Evolutionary conservation across 2,329 filamentous ascomycete species (phyloP).

Genomic region (Arthrobotrys entomopaga): DNA sequence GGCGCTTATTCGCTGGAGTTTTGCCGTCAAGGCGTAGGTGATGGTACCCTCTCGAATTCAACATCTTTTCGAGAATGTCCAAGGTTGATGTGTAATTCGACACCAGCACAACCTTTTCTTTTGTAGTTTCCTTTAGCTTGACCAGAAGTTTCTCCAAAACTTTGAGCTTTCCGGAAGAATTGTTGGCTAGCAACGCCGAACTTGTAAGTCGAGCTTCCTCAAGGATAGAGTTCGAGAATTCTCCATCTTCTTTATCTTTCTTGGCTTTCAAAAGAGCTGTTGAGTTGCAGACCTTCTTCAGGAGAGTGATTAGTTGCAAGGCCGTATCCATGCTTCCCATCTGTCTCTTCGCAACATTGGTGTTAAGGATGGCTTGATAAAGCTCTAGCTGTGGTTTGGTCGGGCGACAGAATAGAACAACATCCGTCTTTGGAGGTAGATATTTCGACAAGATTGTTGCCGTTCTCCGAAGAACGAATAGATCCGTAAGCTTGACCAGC

Average conservation of each 20-base stretch:
- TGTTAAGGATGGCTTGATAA: slow-evolving; percentile 73
- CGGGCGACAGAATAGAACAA: slow-evolving; percentile 73
- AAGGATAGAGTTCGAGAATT: slow-evolving; percentile 65
- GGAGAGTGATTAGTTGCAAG: slow-evolving; percentile 75
- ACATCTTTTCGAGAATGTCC: slow-evolving; percentile 72
- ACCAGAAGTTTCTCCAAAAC: slow-evolving; percentile 74
- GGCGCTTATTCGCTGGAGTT: slow-evolving; percentile 72
- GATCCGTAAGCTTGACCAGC: slow-evolving; percentile 69
- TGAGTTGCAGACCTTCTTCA: slow-evolving; percentile 80
- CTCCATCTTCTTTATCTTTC: slow-evolving; percentile 63
- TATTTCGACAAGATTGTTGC: slow-evolving; percentile 74
- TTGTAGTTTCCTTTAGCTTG: slow-evolving; percentile 69
- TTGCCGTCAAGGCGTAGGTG: slow-evolving; percentile 77
- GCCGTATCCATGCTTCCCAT: slow-evolving; percentile 72
- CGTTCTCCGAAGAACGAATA: slow-evolving; percentile 74
- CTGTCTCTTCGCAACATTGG: slow-evolving; percentile 71
- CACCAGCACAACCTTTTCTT: slow-evolving; percentile 78
- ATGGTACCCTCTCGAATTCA: slow-evolving; percentile 70
- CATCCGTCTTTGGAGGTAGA: slow-evolving; percentile 73
- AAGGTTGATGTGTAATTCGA: slow-evolving; percentile 80
- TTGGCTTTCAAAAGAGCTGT: slow-evolving; percentile 70
- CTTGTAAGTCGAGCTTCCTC: slow-evolving; percentile 51
- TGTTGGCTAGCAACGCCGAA: slow-evolving; percentile 62
- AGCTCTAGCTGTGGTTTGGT: slow-evolving; percentile 71
- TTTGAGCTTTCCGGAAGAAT: slow-evolving; percentile 69